Base-by-base conservation (phyloP, 179 eudicot species). In the Camellia oleifera region DNA sequence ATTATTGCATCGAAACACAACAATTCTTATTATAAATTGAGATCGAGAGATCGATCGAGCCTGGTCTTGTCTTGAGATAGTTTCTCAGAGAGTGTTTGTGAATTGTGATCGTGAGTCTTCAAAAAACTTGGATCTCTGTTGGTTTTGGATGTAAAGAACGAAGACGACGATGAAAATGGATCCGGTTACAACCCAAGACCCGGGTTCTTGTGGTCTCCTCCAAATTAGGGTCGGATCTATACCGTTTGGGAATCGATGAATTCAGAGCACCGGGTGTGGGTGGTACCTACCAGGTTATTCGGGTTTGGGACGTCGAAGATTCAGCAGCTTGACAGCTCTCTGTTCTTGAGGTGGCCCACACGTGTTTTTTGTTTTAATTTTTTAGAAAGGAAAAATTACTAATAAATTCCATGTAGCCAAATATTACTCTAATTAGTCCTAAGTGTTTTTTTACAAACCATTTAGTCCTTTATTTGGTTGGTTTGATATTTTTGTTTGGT, bases 1-100 rank as follows among this genome's bases (percentile, higher is more conserved):
- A 94, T 92, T 20, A 82, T 83, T 58, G 14, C 13, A 18, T n/a
- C 20, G 40, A 72, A 56, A 15, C 4, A 17, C 40, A 0, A 18
- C 26, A 74, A 53, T 32, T 44, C 45, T 54, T 56, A 18, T 40
- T 12, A 65, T 61, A 7, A 4, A 40, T 32, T 6, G 70, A 40
- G 15, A 18, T 6, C 48, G 50, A 64, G 2, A n/a, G 17, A 67
- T 6, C 48, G 70, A 64, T 7, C 48, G 17, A 67, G 46, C 45
- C 17, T 12, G n/a, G n/a, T 32, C 70, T 10, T 65, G 7, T 32
- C 70, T 48, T 48, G 52, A 61, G n/a, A 11, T 17, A 61, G 65
- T 56, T 56, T 56, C 14, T 13, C 14, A 56, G 14, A 14, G 60
- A 7, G 2, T 2, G 17, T 11, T 57, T 13, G 13, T 57, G 61